Evolutionary conservation across 805 yeast genomes (phyloP).

Genomic region (Candida morakotiae): DNA sequence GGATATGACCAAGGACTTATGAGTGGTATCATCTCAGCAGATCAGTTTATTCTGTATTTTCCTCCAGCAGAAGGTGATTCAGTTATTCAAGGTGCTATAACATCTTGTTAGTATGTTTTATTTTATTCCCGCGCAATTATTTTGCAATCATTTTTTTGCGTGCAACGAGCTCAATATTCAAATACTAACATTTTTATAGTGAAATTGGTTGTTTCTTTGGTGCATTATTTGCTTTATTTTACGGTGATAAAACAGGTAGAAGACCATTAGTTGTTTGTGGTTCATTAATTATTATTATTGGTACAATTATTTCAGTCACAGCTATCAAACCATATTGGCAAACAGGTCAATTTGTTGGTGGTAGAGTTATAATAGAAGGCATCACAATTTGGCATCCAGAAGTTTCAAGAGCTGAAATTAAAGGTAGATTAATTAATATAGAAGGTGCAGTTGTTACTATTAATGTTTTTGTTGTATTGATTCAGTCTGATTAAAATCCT

Average conservation of each 20-base stretch:
- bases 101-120: constrained; percentile 65
- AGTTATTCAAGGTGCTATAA: constrained; percentile 63
- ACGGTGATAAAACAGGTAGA: constrained; percentile 41
- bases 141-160: no score
- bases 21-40: constrained; percentile 41
- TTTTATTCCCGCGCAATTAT: no score
- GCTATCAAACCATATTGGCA: constrained; percentile 42
- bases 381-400: constrained; percentile 46
- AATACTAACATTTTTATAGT: no score
- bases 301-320: constrained; percentile 36
- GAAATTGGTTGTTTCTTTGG: constrained; percentile 59
- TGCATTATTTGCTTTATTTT: constrained; percentile 35
- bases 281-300: constrained; percentile 35
- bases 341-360: constrained; percentile 67
- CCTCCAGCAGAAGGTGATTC: constrained; percentile 33
- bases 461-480: constrained; percentile 68
- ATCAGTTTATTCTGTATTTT: constrained; percentile 33
- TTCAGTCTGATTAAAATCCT: no score
- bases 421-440: constrained; percentile 37
- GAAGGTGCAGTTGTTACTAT: constrained; percentile 58
- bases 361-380: constrained; percentile 48
- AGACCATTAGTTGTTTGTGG: constrained; percentile 36
- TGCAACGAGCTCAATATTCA: no score
- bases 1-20: constrained; percentile 40
- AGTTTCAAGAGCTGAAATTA: constrained; percentile 40